Evolutionary conservation across 2,329 filamentous ascomycete genomes (phyloP), one percentile per base, ranked within the genome.

Genomic region (Drechslerella coelobrocha): DNA sequence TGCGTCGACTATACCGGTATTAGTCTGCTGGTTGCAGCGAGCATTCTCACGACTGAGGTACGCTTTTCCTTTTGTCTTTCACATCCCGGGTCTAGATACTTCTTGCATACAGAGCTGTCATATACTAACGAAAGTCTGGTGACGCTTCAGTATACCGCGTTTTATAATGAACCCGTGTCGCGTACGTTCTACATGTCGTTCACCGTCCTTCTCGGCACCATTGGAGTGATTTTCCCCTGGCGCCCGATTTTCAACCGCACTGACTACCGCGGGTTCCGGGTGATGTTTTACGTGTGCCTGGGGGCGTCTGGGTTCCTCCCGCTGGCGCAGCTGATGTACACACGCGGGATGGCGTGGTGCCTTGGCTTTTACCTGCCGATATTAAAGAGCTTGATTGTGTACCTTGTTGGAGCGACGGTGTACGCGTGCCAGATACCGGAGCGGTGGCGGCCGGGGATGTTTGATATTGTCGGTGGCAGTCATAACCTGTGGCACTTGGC

Each of bases 1-100:
- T 99, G 94, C 78, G 92, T 99, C 68, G 94, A 99, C 79, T 99
- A 99, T 80, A 97, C 94, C 0, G 94, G 94, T 61, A 99, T 99
- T 75, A 96, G 92, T 0, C 83, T 99, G 54, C 85, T 99, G 24
- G 94, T 99, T 56, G 91, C 94, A 1, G 92, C 94, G 8, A 96
- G 91, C 62, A 99, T 99, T 81, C 91, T 97, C 85, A 97, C 94
- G 1, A 96, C 92, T 34, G 94, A 99, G 59, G 66, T 71, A 34
- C 10, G 59, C 31, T 17, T 24, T 29, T 43, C 14, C 43, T 43
- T 2, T 17, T n/a, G 7, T 53, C 2, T 24, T 17, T 41, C 10
- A 2, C 21, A 34, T 54, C 27, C 19, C 14, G 21, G 4, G 10
- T 24, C 50, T 54, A 45, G 37, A 21, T 7, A 10, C n/a, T 17